These are phyloP conservation scores for Lycium barbarum DNA, from an alignment of 257 asterid species.

Conservation along the genomic window DNA sequence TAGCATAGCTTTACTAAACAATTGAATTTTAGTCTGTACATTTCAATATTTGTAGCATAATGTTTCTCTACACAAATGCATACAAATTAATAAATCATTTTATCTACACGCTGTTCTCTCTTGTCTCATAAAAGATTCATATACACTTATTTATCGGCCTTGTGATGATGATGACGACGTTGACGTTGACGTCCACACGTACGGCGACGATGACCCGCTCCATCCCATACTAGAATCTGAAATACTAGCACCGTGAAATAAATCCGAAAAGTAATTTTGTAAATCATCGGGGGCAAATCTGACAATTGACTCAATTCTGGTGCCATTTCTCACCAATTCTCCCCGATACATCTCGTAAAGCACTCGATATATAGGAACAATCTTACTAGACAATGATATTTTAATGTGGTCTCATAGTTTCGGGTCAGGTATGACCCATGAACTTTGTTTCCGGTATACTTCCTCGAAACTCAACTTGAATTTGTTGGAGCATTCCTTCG, in stretches of 20 bases:
- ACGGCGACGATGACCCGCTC: constrained; percentile 28
- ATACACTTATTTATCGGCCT: neutral
- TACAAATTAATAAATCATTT: neutral
- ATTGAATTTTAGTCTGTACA: neutral
- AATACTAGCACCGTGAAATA: constrained; percentile 45
- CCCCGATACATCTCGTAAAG: constrained; percentile 47
- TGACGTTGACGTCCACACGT: constrained; percentile 11
- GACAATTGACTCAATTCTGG: constrained; percentile 48
- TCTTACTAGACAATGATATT: constrained; percentile 41
- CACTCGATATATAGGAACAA: constrained; percentile 48
- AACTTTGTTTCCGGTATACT: constrained; percentile 48
- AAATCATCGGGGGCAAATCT: constrained; percentile 83
- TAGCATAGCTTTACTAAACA: neutral
- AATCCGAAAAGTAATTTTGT: constrained; percentile 66
- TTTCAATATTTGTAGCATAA: neutral
- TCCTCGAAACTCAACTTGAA: constrained; percentile 60
- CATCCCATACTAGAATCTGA: constrained; percentile 34
- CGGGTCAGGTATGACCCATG: constrained; percentile 77
- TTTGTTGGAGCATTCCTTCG: constrained; percentile 42
- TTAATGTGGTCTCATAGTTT: constrained; percentile 50
- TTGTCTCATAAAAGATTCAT: neutral
- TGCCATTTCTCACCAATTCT: neutral
- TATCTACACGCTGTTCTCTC: neutral
- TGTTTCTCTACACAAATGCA: neutral
- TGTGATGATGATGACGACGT: neutral